Conservation (phyloP, 352 stramenopile genomes). For the Pythium aristosporum region DNA sequence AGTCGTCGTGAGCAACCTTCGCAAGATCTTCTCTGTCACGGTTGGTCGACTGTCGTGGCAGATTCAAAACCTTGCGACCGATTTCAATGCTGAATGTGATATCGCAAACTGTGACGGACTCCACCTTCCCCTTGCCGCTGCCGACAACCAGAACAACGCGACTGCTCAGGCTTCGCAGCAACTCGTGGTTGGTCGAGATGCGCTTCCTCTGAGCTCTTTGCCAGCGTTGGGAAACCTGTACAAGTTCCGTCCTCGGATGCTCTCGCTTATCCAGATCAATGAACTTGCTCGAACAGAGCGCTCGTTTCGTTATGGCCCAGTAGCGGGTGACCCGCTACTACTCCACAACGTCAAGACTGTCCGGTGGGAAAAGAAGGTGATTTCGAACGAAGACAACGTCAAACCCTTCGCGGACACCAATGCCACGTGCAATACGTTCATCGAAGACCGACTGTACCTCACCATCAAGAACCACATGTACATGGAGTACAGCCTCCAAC, state of each 20-base stretch:
- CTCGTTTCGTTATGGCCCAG: not conserved
- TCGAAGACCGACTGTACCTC: not conserved
- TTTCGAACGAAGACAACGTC: not conserved
- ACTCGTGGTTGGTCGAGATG: not conserved
- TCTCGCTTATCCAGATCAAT: not conserved
- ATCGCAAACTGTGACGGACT: not conserved
- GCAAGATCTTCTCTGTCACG: conserved; percentile 2
- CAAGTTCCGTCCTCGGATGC: not conserved
- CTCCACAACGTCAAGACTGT: conserved; percentile 3
- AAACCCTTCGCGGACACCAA: not conserved
- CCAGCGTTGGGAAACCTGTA: not conserved
- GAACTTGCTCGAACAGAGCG: not conserved
- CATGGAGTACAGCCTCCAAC: conserved; percentile 5
- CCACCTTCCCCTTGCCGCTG: not conserved
- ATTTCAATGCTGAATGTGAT: not conserved
- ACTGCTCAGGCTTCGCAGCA: not conserved
- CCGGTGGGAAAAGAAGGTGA: not conserved
- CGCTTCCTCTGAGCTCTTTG: not conserved
- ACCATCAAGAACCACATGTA: conserved; percentile 7
- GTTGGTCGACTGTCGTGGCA: not conserved
- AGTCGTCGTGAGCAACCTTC: not conserved
- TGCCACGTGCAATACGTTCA: not conserved
- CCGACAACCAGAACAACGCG: not conserved
- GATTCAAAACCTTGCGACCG: not conserved
- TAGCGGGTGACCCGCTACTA: not conserved